Evolutionary conservation across 495 filamentous ascomycete genomes (phyloP), one percentile per base, ranked within the genome.

Genomic region (Neurospora hispaniola): DNA sequence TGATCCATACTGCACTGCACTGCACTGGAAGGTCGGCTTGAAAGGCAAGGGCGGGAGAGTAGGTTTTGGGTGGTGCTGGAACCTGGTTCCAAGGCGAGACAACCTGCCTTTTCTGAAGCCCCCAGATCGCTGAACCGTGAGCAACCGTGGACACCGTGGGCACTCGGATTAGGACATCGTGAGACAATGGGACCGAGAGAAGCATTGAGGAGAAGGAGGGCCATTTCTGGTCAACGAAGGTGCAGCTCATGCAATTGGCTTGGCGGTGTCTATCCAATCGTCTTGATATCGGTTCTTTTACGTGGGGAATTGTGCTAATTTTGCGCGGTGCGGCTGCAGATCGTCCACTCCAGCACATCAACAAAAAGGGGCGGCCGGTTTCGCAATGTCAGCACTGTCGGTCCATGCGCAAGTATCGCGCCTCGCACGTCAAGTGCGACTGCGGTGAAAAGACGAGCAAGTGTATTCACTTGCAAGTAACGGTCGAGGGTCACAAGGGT

Each of bases 321-420:
- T 66, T 66, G 27, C 70, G 40, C 59, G 27, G 75, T 76, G 78
- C 71, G 18, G 73, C 41, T 73, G 74, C 80, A 98, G 96, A 98
- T 82, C 93, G 96, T 77, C 92, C 92, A 75, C 89, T 99, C 74
- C 90, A 91, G 80, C 96, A 96, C 81, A 97, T 98, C 87, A 96
- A 96, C 85, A 97, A 97, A 84, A 98, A 99, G 78, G 96, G 96
- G 82, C 92, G 96, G 77, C 96, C 96, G 76, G 95, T 98, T 78
- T 97, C 95, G 82, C 96, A 99, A 91, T 99, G 96, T 82, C 87
- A 92, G 78, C 96, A 98, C 85, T 99, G 96, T 83, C 94, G 96
- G 83, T 89, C 91, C 76, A 92, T 97, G 85, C 94, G 96, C 88
- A 98, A 98, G 88, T 96, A 94, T 81, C 93, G 96, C 75, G 91